phyloP scores from a whole-genome alignment of 768 basidiomycete species.

The Auriscalpium orientale region DNA sequence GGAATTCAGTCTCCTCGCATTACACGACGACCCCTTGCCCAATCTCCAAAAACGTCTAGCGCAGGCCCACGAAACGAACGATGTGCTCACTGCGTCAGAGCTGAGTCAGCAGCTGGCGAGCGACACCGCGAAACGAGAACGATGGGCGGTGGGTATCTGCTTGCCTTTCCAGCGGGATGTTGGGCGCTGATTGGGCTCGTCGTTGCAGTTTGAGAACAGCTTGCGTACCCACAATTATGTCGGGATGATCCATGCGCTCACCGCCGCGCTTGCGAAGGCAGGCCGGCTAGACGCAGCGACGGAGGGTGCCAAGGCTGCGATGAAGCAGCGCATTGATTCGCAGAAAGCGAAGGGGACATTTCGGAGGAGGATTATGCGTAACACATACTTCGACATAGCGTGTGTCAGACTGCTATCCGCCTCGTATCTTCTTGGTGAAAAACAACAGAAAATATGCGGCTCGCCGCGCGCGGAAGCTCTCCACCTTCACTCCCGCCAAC shows the following conservation, averaged over 20 bases:
- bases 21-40: constrained; percentile 78
- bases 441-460: too few relatives aligned
- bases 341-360: constrained; percentile 30
- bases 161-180: not conserved
- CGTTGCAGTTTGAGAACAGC: constrained; percentile 73
- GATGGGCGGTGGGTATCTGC: constrained; percentile 64
- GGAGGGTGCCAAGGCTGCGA: constrained; percentile 34
- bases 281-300: constrained; percentile 51
- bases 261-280: constrained; percentile 66
- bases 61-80: constrained; percentile 34
- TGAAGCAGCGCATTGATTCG: constrained; percentile 37
- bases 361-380: constrained; percentile 34
- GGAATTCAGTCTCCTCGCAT: constrained; percentile 86
- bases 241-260: constrained; percentile 67
- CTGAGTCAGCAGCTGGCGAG: constrained; percentile 48
- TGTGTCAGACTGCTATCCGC: too few relatives aligned
- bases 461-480: too few relatives aligned
- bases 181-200: constrained; percentile 7
- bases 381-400: too few relatives aligned
- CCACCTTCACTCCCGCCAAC: too few relatives aligned
- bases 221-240: constrained; percentile 83
- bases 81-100: constrained; percentile 34
- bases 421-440: too few relatives aligned
- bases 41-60: constrained; percentile 51
- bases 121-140: constrained; percentile 68